phyloP scores from a whole-genome alignment of 164 flowering plant species.

The Macadamia tetraphylla region DNA sequence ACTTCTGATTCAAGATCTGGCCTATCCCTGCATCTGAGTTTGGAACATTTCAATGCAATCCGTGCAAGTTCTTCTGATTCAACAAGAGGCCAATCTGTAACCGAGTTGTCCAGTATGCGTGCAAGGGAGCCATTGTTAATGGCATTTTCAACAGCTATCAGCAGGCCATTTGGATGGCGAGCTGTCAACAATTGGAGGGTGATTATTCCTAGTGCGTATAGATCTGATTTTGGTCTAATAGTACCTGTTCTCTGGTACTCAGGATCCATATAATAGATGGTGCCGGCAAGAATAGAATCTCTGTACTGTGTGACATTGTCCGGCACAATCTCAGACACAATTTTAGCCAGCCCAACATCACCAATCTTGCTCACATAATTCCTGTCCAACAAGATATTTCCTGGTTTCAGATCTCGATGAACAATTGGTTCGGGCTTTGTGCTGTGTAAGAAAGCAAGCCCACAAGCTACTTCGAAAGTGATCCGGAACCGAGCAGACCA shows the following conservation, averaged over 20 bases:
- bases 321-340: constrained; percentile 54
- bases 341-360: constrained; percentile 79
- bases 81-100: constrained; percentile 70
- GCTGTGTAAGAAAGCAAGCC: constrained; percentile 74
- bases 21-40: constrained; percentile 74
- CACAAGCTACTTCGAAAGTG: constrained; percentile 68
- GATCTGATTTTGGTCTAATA: constrained; percentile 76
- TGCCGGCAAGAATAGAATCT: constrained; percentile 66
- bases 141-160: constrained; percentile 44
- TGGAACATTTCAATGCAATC: constrained; percentile 56
- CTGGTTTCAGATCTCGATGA: constrained; percentile 83
- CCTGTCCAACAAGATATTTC: constrained; percentile 64
- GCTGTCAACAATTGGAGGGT: constrained; percentile 64
- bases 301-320: constrained; percentile 64
- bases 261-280: constrained; percentile 80
- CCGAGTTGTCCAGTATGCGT: constrained; percentile 53
- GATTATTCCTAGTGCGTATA: constrained; percentile 72
- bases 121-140: constrained; percentile 32
- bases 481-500: constrained; percentile 69
- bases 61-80: constrained; percentile 54
- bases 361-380: constrained; percentile 73
- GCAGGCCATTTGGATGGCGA: constrained; percentile 50
- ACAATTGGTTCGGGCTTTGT: constrained; percentile 72
- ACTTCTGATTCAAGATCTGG: constrained; percentile 78
- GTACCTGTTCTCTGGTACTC: constrained; percentile 92